phyloP scores from a whole-genome alignment of 2,329 filamentous ascomycete genomes.

The Talaromyces marneffei region DNA sequence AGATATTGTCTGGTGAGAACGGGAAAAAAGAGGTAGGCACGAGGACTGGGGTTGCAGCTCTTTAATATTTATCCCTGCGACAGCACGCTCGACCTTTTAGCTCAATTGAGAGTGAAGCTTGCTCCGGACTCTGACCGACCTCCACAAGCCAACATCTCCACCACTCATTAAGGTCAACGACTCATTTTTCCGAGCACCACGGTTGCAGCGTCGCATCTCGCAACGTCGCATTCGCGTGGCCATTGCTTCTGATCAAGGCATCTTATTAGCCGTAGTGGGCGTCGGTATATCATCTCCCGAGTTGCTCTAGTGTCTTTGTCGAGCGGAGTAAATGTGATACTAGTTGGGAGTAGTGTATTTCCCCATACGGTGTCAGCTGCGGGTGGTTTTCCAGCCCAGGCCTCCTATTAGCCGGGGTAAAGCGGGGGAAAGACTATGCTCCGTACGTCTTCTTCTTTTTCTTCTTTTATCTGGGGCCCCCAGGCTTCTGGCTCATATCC shows the following conservation, averaged over 20 bases:
- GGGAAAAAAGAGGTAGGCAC: constrained; percentile 14
- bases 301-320: background rate
- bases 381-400: background rate
- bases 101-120: constrained; percentile 24
- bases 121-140: constrained; percentile 22
- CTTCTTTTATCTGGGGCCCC: background rate
- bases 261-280: constrained; percentile 7
- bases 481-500: too few relatives aligned
- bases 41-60: constrained; percentile 25
- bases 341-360: background rate
- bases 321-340: constrained; percentile 1
- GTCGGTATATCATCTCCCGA: constrained; percentile 4
- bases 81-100: constrained; percentile 19
- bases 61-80: constrained; percentile 31
- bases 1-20: constrained; percentile 20
- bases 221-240: constrained; percentile 11
- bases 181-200: constrained; percentile 16
- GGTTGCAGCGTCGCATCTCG: constrained; percentile 15
- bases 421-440: background rate
- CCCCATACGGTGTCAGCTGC: background rate
- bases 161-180: constrained; percentile 9
- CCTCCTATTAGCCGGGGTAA: background rate
- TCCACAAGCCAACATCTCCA: constrained; percentile 16
- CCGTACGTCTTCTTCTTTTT: background rate
- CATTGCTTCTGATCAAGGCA: background rate